Evolutionary conservation across 805 yeast genomes (phyloP).

Genomic region (Nakazawaea holstii): DNA sequence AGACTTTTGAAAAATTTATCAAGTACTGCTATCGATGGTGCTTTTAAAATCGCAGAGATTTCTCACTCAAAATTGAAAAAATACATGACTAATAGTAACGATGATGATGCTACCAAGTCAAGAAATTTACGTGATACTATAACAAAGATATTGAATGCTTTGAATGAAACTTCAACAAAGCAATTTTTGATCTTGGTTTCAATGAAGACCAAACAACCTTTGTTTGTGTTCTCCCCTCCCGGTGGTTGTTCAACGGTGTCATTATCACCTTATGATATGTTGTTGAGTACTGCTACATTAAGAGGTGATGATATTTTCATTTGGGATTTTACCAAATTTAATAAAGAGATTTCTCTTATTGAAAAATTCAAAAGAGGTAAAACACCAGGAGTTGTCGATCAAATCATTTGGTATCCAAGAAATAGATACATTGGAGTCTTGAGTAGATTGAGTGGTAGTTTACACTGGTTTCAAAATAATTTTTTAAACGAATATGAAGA

Average conservation of each 20-base stretch:
- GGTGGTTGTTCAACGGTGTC: constrained; percentile 58
- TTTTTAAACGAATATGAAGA: constrained; percentile 15
- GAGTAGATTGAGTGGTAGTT: constrained; percentile 49
- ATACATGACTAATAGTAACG: constrained; percentile 23
- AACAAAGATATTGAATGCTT: constrained; percentile 21
- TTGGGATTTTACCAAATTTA: constrained; percentile 56
- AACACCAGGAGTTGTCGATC: constrained; percentile 47
- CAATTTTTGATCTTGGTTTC: constrained; percentile 42
- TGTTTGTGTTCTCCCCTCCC: constrained; percentile 48
- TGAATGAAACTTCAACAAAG: constrained; percentile 20
- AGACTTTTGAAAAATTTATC: constrained; percentile 45
- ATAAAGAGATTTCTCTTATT: constrained; percentile 43
- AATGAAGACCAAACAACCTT: constrained; percentile 31
- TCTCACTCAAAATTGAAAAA: constrained; percentile 38
- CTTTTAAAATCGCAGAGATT: constrained; percentile 42
- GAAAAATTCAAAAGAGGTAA: constrained; percentile 62
- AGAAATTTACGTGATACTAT: constrained; percentile 21
- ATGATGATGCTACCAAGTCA: constrained; percentile 6
- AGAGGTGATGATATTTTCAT: constrained; percentile 60
- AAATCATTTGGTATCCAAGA: constrained; percentile 47
- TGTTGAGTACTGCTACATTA: constrained; percentile 44
- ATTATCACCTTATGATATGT: constrained; percentile 56
- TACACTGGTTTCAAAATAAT: constrained; percentile 57
- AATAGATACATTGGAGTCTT: constrained; percentile 42
- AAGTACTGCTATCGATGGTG: constrained; percentile 46